These are phyloP conservation scores for Fraxinus latifolia DNA, from an alignment of 305 asterid species.

Conservation along the genomic window DNA sequence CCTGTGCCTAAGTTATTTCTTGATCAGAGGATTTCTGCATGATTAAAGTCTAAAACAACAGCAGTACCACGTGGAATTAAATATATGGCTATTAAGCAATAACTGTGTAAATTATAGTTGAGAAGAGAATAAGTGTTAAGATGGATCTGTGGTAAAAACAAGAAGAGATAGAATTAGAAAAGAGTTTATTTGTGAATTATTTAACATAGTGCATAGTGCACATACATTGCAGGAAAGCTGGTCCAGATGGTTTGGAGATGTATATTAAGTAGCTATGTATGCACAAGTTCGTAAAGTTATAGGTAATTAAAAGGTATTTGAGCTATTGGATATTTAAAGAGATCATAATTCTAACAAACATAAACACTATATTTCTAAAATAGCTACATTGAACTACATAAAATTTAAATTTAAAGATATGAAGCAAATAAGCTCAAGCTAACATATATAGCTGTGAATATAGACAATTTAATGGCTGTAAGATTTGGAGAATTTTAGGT, in stretches of 20 bases:
- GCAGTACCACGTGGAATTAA: not conserved
- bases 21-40: not conserved
- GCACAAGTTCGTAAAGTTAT: not conserved
- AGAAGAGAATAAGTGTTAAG: not conserved
- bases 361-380: not conserved
- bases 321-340: not conserved
- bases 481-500: slow-evolving; percentile 10
- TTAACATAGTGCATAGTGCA: not conserved
- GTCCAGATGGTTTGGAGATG: not conserved
- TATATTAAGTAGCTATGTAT: not conserved
- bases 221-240: not conserved
- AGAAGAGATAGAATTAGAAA: not conserved
- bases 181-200: not conserved
- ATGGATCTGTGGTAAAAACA: not conserved
- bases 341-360: not conserved
- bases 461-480: slow-evolving; percentile 8
- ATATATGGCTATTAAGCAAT: not conserved
- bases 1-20: not conserved
- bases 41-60: not conserved
- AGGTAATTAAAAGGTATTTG: not conserved
- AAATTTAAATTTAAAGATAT: not conserved
- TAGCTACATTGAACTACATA: not conserved
- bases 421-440: slow-evolving; percentile 13
- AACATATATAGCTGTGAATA: slow-evolving; percentile 12
- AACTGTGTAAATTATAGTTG: not conserved